These are phyloP conservation scores for Mycena capillaripes DNA, from an alignment of 768 basidiomycete species.

Conservation along the genomic window DNA sequence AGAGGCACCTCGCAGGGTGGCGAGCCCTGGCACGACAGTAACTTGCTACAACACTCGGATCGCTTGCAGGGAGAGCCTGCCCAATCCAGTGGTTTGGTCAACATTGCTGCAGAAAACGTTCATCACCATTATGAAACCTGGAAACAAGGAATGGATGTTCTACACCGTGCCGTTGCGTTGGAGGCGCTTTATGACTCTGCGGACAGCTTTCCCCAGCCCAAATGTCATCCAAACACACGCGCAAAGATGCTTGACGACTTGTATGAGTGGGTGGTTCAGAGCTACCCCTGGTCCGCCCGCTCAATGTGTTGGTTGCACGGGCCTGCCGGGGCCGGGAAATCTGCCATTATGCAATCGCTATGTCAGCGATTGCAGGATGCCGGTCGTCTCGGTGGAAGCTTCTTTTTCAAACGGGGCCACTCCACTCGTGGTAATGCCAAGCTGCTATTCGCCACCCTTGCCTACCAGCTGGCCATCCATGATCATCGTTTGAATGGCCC, in stretches of 20 bases:
- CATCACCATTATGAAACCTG: neutral
- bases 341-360: no score
- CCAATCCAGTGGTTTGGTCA: neutral
- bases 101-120: neutral
- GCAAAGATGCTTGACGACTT: neutral
- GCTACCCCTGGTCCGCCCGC: neutral
- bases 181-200: conserved; percentile 2
- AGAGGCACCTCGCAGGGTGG: no score
- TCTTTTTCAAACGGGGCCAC: neutral
- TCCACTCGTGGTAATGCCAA: neutral
- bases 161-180: neutral
- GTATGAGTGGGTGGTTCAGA: neutral
- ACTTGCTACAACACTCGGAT: neutral
- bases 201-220: conserved; percentile 1
- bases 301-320: neutral
- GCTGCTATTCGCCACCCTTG: neutral
- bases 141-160: neutral
- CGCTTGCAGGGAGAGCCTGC: neutral
- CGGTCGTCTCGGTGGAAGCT: no score
- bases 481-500: neutral
- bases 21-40: neutral
- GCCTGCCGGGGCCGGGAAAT: no score
- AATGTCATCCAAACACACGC: neutral
- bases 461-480: conserved; percentile 1
- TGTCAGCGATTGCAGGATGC: no score